These are phyloP conservation scores for Leccinum colubrinum DNA, from an alignment of 1,284 basidiomycete genomes.

Conservation along the genomic window DNA sequence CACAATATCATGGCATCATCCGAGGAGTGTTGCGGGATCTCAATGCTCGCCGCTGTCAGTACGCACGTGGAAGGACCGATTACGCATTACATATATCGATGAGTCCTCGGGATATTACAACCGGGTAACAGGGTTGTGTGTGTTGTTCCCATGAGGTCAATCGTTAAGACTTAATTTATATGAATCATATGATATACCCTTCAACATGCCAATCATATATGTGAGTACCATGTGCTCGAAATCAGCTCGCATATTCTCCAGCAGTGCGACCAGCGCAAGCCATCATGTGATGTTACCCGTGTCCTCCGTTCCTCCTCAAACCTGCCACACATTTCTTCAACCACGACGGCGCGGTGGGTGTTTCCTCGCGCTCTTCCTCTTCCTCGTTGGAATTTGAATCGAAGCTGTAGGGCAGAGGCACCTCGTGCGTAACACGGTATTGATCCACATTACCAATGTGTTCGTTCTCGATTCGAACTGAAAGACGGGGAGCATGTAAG, in stretches of 20 bases:
- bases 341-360: neutral
- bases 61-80: neutral
- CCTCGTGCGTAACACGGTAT: conserved; percentile 78
- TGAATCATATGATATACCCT: neutral
- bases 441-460: conserved; percentile 84
- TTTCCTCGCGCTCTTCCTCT: conserved; percentile 13
- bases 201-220: neutral
- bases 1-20: neutral
- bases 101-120: neutral
- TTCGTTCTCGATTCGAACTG: conserved; percentile 84
- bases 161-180: neutral
- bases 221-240: neutral
- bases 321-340: neutral
- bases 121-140: neutral
- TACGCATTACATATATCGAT: neutral
- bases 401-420: conserved; percentile 72
- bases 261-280: neutral
- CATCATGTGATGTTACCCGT: conserved; percentile 3
- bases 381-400: conserved; percentile 33
- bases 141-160: neutral
- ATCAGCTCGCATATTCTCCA: neutral
- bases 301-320: conserved; percentile 1
- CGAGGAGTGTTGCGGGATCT: neutral
- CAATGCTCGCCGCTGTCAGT: neutral
- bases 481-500: neutral